These are phyloP conservation scores for Pseudocercospora fuligena DNA, from an alignment of 2,329 filamentous ascomycete genomes.

Conservation along the genomic window DNA sequence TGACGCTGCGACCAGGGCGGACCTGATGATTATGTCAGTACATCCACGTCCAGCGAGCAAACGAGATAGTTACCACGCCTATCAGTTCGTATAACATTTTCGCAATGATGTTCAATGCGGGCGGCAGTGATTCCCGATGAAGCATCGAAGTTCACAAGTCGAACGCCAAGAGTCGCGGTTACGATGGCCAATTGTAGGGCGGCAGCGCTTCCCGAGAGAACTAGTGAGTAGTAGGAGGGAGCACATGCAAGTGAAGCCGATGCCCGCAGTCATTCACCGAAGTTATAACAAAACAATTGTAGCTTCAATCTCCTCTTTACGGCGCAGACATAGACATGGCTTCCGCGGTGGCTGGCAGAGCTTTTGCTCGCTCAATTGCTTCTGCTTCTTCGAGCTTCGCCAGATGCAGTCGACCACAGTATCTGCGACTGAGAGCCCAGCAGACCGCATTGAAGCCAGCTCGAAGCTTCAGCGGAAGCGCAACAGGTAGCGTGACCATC, in stretches of 20 bases:
- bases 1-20: constrained; percentile 79
- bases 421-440: constrained; percentile 33
- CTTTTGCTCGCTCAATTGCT: constrained; percentile 30
- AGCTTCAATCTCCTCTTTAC: constrained; percentile 3
- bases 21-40: constrained; percentile 62
- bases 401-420: constrained; percentile 37
- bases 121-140: neutral
- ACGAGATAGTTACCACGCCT: constrained; percentile 72
- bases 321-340: constrained; percentile 22
- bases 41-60: neutral
- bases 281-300: neutral
- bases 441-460: constrained; percentile 22
- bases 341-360: constrained; percentile 25
- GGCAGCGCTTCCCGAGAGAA: constrained; percentile 2
- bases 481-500: constrained; percentile 30
- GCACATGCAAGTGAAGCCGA: neutral
- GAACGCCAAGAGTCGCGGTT: constrained; percentile 9
- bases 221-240: too few relatives aligned
- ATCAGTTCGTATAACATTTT: constrained; percentile 96
- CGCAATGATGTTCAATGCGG: neutral
- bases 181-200: neutral
- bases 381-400: constrained; percentile 29
- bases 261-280: neutral
- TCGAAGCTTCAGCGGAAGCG: constrained; percentile 37
- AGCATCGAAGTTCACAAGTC: neutral